Evolutionary conservation across 495 filamentous ascomycete species (phyloP).

Genomic region (Apodospora peruviana): DNA sequence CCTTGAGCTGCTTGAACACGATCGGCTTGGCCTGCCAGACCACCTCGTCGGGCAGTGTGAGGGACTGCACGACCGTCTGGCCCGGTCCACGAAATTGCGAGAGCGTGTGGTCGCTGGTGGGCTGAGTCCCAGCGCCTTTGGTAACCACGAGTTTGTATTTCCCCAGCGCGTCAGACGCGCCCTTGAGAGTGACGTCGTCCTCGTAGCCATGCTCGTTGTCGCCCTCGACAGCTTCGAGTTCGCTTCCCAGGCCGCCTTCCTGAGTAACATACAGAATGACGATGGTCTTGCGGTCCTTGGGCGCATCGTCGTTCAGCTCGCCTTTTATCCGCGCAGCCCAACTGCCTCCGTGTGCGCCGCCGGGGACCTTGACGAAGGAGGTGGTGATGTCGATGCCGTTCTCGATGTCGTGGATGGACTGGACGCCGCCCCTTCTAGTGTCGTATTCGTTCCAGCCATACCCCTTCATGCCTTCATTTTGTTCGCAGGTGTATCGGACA

Average conservation of each 20-base stretch:
- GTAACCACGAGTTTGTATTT: constrained; percentile 79
- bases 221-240: constrained; percentile 50
- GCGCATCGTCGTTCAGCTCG: constrained; percentile 61
- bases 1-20: constrained; percentile 73
- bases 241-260: constrained; percentile 70
- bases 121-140: constrained; percentile 57
- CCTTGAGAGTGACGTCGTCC: constrained; percentile 67
- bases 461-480: constrained; percentile 87
- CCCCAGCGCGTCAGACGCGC: constrained; percentile 70
- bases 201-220: constrained; percentile 56
- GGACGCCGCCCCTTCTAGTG: constrained; percentile 73
- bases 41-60: constrained; percentile 58
- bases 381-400: constrained; percentile 89
- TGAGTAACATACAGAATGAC: constrained; percentile 75
- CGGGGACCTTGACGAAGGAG: constrained; percentile 87
- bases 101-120: constrained; percentile 50
- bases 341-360: constrained; percentile 79
- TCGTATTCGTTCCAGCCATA: constrained; percentile 99
- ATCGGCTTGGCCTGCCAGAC: constrained; percentile 87
- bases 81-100: constrained; percentile 60
- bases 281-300: constrained; percentile 60
- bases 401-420: constrained; percentile 82
- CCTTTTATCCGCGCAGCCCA: constrained; percentile 91
- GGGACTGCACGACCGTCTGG: constrained; percentile 73
- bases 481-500: constrained; percentile 92